Base-by-base conservation (phyloP, 2,329 filamentous ascomycete genomes). In the Aureobasidium vineae region DNA sequence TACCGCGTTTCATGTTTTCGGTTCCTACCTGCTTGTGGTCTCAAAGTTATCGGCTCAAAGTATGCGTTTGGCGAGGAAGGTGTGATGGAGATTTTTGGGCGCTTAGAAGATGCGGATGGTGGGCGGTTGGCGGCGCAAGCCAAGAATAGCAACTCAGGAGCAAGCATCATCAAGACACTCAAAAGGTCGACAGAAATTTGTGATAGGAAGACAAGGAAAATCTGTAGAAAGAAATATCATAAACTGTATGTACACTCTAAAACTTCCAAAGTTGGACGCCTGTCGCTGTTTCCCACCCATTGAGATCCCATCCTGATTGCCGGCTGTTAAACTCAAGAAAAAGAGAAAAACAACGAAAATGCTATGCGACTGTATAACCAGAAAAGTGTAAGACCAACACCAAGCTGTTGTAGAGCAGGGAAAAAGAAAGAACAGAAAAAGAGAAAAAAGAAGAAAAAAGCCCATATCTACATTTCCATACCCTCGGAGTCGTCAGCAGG, bases 401-500 rank as follows among this genome's bases (percentile, higher is more conserved):
- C 21, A 26, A 47, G 43, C 43, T 47, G 4, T 47, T 26, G 15
- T 15, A 11, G 21, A 45, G n/a, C 41, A n/a, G 19, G 19, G n/a
- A 6, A 49, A 15, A 28, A 13, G 19, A 28, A 28, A 28, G 15
- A 19, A 49, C 6, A 28, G 16, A 19, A 21, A 8, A 13, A 21
- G 7, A 43, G 6, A 28, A 5, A 50, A 31, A 19, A 43, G 16
- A 43, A 13, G 0, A 31, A 59, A 21, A 26, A n/a, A 45, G 21
- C 16, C 2, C 23, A 41, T 1, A 38, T 41, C 28, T 60, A 69
- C 67, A 69, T 68, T 26, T 69, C 68, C 65, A 69, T 54, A 11
- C 49, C 63, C n/a, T 54, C 63, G 7, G 36, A 53, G 6, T 49
- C 40, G n/a, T 69, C 68, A 2, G 23, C 53, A 28, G 68, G 68